A percentile compares a stretch with the other conserved stretches of the same genome.
Conservation (phyloP, 371 early-diverging fungal genomes). For the Zopfochytrium polystomum region DNA sequence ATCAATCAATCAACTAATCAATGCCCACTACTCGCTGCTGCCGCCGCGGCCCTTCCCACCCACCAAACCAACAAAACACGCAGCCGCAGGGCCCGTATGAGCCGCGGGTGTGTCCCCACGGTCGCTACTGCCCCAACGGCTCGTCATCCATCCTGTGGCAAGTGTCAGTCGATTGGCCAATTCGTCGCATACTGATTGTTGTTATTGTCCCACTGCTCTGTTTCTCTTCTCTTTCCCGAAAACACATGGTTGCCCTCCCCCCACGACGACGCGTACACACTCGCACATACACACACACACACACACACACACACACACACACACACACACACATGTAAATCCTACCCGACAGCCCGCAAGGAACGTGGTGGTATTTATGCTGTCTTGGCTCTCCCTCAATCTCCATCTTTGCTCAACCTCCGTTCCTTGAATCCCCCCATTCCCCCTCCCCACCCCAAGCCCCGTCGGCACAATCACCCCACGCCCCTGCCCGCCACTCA, state of each 20-base stretch:
- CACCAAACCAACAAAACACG: neutral
- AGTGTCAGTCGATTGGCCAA: neutral
- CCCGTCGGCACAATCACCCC: conserved; percentile 23
- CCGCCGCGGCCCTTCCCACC: too few relatives aligned
- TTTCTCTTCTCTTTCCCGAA: too few relatives aligned
- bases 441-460: too few relatives aligned
- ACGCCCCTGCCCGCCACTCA: conserved; percentile 16
- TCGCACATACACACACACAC: too few relatives aligned
- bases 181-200: too few relatives aligned
- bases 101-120: conserved; percentile 18
- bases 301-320: too few relatives aligned
- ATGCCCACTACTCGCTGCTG: neutral
- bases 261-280: too few relatives aligned
- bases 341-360: neutral
- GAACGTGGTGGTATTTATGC: neutral
- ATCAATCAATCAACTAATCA: neutral
- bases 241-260: too few relatives aligned
- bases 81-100: conserved; percentile 31
- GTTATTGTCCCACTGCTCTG: too few relatives aligned
- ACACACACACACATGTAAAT: neutral
- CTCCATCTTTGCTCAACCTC: too few relatives aligned
- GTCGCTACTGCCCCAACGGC: conserved; percentile 19
- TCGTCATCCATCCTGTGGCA: neutral
- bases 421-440: too few relatives aligned
- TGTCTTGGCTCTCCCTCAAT: too few relatives aligned